Percentiles rank a stretch among this genome's conserved stretches.
Conservation (phyloP, 139 green algal species). For the Nannochloris sp. region DNA sequence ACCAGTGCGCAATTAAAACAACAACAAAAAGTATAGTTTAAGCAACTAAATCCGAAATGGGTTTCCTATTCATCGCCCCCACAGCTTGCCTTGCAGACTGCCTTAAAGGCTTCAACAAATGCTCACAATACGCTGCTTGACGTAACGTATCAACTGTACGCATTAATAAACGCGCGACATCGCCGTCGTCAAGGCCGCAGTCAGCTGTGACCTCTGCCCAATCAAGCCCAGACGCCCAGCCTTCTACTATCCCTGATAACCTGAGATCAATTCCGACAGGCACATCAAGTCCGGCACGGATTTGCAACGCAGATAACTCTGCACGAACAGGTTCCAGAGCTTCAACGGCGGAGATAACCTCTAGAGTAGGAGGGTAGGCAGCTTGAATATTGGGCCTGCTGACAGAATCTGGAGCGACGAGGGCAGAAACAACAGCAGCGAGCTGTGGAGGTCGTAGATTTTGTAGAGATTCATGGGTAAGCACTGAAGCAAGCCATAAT, state of each 20-base stretch:
- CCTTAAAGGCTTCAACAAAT: constrained; percentile 46
- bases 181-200: constrained; percentile 72
- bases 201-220: constrained; percentile 62
- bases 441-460: constrained; percentile 47
- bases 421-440: constrained; percentile 43
- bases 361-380: constrained; percentile 37
- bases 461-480: constrained; percentile 52
- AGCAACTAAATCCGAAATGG: constrained; percentile 58
- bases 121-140: constrained; percentile 46
- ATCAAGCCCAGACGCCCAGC: constrained; percentile 57
- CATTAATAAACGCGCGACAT: constrained; percentile 73
- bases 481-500: constrained; percentile 78
- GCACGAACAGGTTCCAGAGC: constrained; percentile 46
- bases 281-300: constrained; percentile 25
- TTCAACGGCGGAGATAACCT: constrained; percentile 36
- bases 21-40: too few relatives aligned
- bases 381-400: constrained; percentile 26
- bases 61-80: constrained; percentile 57
- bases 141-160: constrained; percentile 71
- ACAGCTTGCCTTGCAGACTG: constrained; percentile 42
- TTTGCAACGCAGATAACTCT: constrained; percentile 50
- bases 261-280: constrained; percentile 19
- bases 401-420: constrained; percentile 49
- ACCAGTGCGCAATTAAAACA: too few relatives aligned
- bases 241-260: constrained; percentile 68